These are phyloP conservation scores for Eragrostis tef DNA, from an alignment of 202 grass and related monocot genomes.

Conservation along the genomic window DNA sequence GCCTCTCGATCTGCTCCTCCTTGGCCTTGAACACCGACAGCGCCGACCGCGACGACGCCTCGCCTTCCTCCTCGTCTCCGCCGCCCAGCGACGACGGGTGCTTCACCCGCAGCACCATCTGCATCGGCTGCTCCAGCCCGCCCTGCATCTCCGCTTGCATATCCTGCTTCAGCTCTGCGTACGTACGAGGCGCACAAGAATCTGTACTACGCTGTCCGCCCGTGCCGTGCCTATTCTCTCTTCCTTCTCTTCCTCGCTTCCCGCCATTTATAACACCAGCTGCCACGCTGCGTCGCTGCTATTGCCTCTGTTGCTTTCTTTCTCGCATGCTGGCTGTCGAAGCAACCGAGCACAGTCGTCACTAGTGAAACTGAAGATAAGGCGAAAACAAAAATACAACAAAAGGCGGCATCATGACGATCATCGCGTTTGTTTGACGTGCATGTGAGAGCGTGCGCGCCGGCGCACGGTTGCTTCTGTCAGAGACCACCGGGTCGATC, in stretches of 20 bases:
- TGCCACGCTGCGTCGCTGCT: background rate
- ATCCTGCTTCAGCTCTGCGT: no score
- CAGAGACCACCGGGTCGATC: slow-evolving; percentile 17
- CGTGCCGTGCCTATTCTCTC: slow-evolving; percentile 33
- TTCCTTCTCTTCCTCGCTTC: slow-evolving; percentile 24
- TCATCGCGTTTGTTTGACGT: background rate
- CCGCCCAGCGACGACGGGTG: slow-evolving; percentile 54
- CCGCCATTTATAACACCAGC: slow-evolving; percentile 46
- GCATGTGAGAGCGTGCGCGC: background rate
- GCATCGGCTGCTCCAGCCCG: slow-evolving; percentile 69
- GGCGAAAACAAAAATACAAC: background rate
- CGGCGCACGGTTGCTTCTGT: slow-evolving; percentile 42
- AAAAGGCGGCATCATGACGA: slow-evolving; percentile 39
- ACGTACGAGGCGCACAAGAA: no score
- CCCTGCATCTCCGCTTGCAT: slow-evolving; percentile 49
- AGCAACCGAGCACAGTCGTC: slow-evolving; percentile 38
- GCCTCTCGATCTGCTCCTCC: slow-evolving; percentile 96
- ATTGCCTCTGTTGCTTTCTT: background rate
- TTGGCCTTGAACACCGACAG: slow-evolving; percentile 91
- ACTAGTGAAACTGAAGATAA: background rate
- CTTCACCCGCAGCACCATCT: slow-evolving; percentile 75
- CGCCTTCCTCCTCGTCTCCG: slow-evolving; percentile 60
- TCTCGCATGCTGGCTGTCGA: slow-evolving; percentile 46
- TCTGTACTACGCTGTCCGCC: background rate
- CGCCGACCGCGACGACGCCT: slow-evolving; percentile 74